Conservation (phyloP, 495 filamentous ascomycete species). For the Penicillium nucicola region DNA sequence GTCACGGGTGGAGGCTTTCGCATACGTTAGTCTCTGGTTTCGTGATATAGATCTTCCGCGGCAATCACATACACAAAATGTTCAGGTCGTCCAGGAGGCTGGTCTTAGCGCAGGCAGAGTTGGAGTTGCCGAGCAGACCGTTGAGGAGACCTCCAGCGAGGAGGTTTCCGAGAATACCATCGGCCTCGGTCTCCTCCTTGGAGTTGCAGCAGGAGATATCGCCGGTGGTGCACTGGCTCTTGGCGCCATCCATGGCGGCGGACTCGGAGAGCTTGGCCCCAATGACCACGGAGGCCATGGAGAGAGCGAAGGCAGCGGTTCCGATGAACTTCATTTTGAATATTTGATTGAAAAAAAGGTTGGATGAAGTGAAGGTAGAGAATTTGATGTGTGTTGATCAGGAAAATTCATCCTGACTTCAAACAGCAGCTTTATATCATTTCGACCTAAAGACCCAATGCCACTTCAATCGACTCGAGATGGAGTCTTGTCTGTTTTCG, state of each 20-base stretch:
- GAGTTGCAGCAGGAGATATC: slow-evolving; percentile 6
- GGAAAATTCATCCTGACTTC: neutral
- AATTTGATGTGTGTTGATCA: neutral
- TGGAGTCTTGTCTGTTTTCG: neutral
- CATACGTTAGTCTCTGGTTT: neutral
- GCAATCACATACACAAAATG: neutral
- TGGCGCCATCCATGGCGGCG: neutral
- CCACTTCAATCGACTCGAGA: neutral
- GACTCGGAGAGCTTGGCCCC: neutral
- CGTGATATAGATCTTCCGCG: neutral
- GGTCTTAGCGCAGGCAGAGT: slow-evolving; percentile 2
- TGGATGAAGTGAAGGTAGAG: neutral
- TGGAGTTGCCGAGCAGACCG: slow-evolving; percentile 3
- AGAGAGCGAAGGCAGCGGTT: slow-evolving; percentile 1
- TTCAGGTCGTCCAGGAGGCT: slow-evolving; percentile 4
- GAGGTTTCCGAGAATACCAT: slow-evolving; percentile 2
- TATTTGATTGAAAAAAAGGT: too few species aligned
- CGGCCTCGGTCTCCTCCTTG: neutral
- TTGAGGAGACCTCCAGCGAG: slow-evolving; percentile 1
- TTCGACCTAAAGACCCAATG: neutral
- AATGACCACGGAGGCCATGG: neutral
- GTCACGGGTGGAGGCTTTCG: neutral
- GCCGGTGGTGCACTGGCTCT: slow-evolving; percentile 1
- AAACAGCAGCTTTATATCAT: neutral
- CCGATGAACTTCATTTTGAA: slow-evolving; percentile 5